Evolutionary conservation across 176 grass and related monocot species (phyloP).

Genomic region (Oryza australiensis): DNA sequence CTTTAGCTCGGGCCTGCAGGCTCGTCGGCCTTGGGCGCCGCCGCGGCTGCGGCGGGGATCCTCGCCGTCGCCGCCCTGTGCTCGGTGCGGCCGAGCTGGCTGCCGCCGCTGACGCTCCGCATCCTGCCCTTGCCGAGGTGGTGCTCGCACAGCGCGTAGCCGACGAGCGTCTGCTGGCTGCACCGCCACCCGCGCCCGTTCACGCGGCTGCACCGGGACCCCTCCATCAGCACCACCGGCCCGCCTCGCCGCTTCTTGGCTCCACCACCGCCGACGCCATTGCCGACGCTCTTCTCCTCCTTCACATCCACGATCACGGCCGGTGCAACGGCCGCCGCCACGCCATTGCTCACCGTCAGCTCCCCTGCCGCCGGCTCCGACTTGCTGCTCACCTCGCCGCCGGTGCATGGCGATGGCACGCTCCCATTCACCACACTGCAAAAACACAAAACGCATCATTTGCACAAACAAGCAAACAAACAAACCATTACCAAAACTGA

Average conservation of each 20-base stretch:
- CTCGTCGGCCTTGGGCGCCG: neutral
- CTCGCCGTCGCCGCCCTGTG: slow-evolving; percentile 12
- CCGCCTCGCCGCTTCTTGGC: slow-evolving; percentile 51
- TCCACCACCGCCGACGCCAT: neutral
- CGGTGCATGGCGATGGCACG: neutral
- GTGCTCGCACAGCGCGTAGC: slow-evolving; percentile 88
- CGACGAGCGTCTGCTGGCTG: slow-evolving; percentile 76
- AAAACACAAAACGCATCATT: neutral
- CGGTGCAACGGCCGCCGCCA: neutral
- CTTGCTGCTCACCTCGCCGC: neutral
- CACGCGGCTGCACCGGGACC: slow-evolving; percentile 85
- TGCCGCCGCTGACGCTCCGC: slow-evolving; percentile 32
- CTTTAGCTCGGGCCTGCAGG: slow-evolving; percentile 14
- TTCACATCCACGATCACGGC: neutral
- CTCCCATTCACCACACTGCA: slow-evolving; percentile 24
- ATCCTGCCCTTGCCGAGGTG: slow-evolving; percentile 84
- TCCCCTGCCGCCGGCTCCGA: neutral
- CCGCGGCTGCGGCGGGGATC: neutral
- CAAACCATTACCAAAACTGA: neutral
- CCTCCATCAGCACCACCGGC: slow-evolving; percentile 59
- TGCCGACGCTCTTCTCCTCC: slow-evolving; percentile 24
- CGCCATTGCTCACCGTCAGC: slow-evolving; percentile 13
- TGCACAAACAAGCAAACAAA: neutral
- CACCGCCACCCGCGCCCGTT: slow-evolving; percentile 92
- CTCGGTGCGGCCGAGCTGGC: slow-evolving; percentile 65